Evolutionary conservation across 2,329 filamentous ascomycete genomes (phyloP).

Genomic region (Cryphonectria japonica): DNA sequence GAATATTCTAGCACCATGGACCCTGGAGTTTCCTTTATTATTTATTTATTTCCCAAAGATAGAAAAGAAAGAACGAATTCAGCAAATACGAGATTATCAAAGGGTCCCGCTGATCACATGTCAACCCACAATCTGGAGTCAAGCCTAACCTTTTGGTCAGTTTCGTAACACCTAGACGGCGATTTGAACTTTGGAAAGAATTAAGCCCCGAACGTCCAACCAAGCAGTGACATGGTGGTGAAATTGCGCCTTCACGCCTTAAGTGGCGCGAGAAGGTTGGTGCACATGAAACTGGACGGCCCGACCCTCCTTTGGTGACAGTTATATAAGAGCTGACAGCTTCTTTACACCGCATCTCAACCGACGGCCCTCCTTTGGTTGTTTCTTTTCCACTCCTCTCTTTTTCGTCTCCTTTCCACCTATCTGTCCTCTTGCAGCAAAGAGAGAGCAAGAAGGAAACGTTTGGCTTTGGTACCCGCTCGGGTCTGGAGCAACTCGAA

Average conservation of each 20-base stretch:
- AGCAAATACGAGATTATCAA: too few relatives aligned
- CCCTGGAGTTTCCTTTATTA: too few relatives aligned
- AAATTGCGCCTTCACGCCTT: background rate
- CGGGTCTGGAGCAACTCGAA: slow-evolving; percentile 9
- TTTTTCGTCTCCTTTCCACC: background rate
- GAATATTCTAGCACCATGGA: too few relatives aligned
- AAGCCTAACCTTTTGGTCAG: background rate
- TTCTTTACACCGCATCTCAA: background rate
- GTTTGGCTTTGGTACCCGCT: background rate
- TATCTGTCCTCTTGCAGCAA: background rate
- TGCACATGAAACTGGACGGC: background rate
- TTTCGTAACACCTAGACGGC: background rate
- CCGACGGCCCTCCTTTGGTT: background rate
- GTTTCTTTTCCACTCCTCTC: background rate
- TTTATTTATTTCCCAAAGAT: too few relatives aligned
- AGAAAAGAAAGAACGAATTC: too few relatives aligned
- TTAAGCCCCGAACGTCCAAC: background rate
- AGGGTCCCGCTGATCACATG: background rate
- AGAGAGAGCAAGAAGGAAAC: too few relatives aligned
- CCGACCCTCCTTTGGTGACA: background rate
- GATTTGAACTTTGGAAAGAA: background rate
- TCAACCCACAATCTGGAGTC: background rate
- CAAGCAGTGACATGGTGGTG: background rate
- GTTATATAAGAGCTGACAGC: background rate
- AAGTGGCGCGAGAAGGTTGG: background rate